Percentiles rank a stretch among this genome's conserved stretches.
phyloP scores from a whole-genome alignment of 228 moss, liverwort and hornwort species.

The Sphagnum fallax region DNA sequence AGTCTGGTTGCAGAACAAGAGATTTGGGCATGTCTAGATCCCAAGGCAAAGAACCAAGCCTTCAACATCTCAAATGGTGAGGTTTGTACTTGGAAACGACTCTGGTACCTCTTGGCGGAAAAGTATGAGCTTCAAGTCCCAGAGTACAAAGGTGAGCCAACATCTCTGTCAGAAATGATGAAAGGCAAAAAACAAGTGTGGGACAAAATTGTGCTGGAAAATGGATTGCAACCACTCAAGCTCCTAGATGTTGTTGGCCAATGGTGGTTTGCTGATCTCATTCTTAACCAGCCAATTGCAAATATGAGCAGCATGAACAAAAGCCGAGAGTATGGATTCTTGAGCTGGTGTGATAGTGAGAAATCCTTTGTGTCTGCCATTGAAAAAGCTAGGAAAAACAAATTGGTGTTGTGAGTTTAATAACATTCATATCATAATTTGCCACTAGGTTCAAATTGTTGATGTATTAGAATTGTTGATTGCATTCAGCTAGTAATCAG shows the following conservation, averaged over 20 bases:
- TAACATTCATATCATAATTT: too few species aligned
- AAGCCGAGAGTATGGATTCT: slow-evolving; percentile 21
- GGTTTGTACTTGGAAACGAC: slow-evolving; percentile 11
- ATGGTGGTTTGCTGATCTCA: slow-evolving; percentile 12
- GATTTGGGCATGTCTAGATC: slow-evolving; percentile 15
- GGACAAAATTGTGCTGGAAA: slow-evolving; percentile 15
- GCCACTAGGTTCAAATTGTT: too few species aligned
- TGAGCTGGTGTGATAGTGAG: slow-evolving; percentile 14
- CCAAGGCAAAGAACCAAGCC: slow-evolving; percentile 14
- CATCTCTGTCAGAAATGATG: slow-evolving; percentile 8
- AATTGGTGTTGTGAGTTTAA: too few species aligned
- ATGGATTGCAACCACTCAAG: slow-evolving; percentile 4
- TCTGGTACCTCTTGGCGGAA: slow-evolving; percentile 12
- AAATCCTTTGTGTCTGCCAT: background rate
- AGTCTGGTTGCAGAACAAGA: slow-evolving; percentile 25
- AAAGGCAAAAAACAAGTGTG: slow-evolving; percentile 12
- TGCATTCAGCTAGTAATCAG: too few species aligned
- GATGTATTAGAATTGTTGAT: too few species aligned
- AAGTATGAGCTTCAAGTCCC: slow-evolving; percentile 4
- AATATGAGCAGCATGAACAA: slow-evolving; percentile 62
- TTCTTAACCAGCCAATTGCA: background rate
- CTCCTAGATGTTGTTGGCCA: slow-evolving; percentile 10
- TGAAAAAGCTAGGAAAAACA: background rate
- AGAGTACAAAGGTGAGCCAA: slow-evolving; percentile 1
- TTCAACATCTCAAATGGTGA: slow-evolving; percentile 18